These are phyloP conservation scores for Lanmaoa pseudosensibilis DNA, from an alignment of 768 basidiomycete genomes.

Conservation along the genomic window DNA sequence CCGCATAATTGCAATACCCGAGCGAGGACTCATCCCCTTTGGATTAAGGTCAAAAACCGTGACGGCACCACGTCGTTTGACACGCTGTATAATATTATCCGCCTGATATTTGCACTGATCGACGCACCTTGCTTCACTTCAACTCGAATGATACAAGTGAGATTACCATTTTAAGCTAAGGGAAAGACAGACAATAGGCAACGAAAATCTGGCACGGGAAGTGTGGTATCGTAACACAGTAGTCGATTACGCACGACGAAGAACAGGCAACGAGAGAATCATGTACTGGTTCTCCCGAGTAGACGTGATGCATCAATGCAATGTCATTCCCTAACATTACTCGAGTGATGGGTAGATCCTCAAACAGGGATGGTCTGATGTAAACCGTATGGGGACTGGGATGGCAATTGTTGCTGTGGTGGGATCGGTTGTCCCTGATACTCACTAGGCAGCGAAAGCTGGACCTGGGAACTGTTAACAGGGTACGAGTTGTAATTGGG, in stretches of 20 bases:
- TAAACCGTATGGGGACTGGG: not conserved
- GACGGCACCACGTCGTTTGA: not conserved
- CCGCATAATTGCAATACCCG: not conserved
- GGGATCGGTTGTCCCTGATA: slow-evolving; percentile 9
- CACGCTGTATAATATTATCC: not conserved
- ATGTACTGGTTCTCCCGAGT: not conserved
- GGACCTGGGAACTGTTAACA: slow-evolving; percentile 6
- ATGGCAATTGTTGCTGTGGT: not conserved
- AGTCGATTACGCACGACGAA: not conserved
- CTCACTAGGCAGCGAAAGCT: slow-evolving; percentile 4
- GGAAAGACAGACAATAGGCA: not conserved
- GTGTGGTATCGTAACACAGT: not conserved
- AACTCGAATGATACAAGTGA: not conserved
- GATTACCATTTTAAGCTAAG: not conserved
- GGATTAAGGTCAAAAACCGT: not conserved
- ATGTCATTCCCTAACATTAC: too few species aligned
- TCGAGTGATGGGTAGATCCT: not conserved
- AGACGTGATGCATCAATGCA: not conserved
- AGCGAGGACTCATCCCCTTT: not conserved
- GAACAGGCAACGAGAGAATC: not conserved
- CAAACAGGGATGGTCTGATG: not conserved
- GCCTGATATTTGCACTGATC: not conserved
- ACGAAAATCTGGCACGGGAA: not conserved
- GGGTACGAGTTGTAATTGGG: slow-evolving; percentile 21
- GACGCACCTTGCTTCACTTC: not conserved